Evolutionary conservation across 2,329 filamentous ascomycete genomes (phyloP), one percentile per base, ranked within the genome.

Genomic region (Colletotrichum destructivum): DNA sequence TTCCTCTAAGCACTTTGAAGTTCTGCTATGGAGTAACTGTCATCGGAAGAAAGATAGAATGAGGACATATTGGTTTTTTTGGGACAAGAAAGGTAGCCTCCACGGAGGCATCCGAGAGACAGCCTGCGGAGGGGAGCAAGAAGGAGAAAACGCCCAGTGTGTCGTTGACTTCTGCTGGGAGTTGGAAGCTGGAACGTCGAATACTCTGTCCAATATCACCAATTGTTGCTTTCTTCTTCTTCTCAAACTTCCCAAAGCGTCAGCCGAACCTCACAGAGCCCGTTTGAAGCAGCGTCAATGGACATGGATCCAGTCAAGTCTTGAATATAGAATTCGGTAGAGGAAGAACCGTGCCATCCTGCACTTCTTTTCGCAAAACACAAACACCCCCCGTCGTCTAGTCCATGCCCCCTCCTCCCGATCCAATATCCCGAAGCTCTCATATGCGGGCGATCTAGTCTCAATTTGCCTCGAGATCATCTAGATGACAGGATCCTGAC

Each of bases 391-490:
- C 18, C 1, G 13, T 31, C 5, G 31, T 31, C 31, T 31, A 31
- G 31, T 31, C 9, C 31, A 31, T 31, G 31, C 31, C 31, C 8
- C 31, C 31, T 31, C 31, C 31, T 31, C 16, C 16, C 16, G 8
- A 11, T n/a, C 15, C 21, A 35, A 12, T 35, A 31, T 31, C 31
- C 31, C 8, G 7, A 31, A 31, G 31, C 31, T 31, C 31, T 26
- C 60, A 42, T n/a, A 35, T 62, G n/a, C 60, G 60, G 31, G 7
- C 8, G 60, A 26, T 42, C n/a, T 42, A 62, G 21, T 40, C 35
- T 52, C 46, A 35, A 62, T 52, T 35, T 8, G 21, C 21, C 52
- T 62, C 31, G 46, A 52, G 16, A 62, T 21, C 7, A 23, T 38
- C 46, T 51, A 23, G n/a, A 15, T 62, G 46, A 62, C 60, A 18